A percentile compares a stretch with the other conserved stretches of the same genome.
Conservation (phyloP, 2,329 filamentous ascomycete genomes). For the Microascus cirrosus region DNA sequence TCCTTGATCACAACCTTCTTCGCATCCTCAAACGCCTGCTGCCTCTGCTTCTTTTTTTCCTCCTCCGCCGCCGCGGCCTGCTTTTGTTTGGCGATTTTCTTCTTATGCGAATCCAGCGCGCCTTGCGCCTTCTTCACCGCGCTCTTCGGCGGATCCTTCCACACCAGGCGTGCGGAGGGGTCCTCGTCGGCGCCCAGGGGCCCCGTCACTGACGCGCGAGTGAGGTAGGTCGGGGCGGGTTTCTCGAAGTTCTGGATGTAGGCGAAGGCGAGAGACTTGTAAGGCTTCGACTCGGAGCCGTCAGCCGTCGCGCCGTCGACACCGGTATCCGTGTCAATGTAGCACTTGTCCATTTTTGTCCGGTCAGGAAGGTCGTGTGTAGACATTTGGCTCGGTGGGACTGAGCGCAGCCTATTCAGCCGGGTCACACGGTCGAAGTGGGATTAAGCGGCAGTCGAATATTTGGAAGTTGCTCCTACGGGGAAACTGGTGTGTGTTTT, state of each 20-base stretch:
- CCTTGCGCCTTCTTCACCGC: slow-evolving; percentile 76
- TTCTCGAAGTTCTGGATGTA: slow-evolving; percentile 58
- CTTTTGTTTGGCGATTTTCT: slow-evolving; percentile 71
- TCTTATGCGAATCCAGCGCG: slow-evolving; percentile 65
- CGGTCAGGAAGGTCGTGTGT: slow-evolving; percentile 39
- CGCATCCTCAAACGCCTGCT: slow-evolving; percentile 59
- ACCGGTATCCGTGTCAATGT: slow-evolving; percentile 74
- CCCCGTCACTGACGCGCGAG: slow-evolving; percentile 55
- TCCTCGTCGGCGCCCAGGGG: slow-evolving; percentile 48
- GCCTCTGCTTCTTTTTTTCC: slow-evolving; percentile 60
- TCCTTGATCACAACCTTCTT: slow-evolving; percentile 63
- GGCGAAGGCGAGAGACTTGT: slow-evolving; percentile 70
- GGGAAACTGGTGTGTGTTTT: not conserved
- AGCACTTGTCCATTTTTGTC: slow-evolving; percentile 39
- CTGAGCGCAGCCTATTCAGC: not conserved
- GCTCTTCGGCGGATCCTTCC: slow-evolving; percentile 75
- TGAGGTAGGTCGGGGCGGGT: slow-evolving; percentile 51
- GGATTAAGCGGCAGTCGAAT: not conserved
- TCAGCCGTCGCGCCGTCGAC: slow-evolving; percentile 55
- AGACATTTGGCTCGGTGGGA: slow-evolving; percentile 18
- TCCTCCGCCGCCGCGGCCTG: slow-evolving; percentile 61
- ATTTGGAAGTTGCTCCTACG: not conserved
- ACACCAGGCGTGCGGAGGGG: slow-evolving; percentile 51
- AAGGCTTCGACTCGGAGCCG: slow-evolving; percentile 64
- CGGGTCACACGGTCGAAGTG: not conserved